Evolutionary conservation across 148 eudicot species (phyloP).

Genomic region (Vaccinium corymbosum): DNA sequence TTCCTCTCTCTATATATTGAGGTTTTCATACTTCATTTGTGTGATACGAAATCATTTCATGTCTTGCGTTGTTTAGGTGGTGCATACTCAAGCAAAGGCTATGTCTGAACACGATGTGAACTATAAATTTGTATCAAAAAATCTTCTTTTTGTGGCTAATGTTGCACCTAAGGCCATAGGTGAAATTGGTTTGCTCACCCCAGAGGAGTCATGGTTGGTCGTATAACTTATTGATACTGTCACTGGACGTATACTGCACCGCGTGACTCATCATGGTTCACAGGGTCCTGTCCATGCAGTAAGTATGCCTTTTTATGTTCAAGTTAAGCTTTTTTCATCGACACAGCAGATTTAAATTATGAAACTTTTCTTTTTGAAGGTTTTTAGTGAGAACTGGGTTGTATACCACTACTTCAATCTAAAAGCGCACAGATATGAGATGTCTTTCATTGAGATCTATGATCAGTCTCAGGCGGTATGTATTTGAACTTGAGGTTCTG

Average conservation of each 20-base stretch:
- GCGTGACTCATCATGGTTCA: constrained; percentile 86
- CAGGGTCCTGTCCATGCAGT: constrained; percentile 98
- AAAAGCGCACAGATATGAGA: constrained; percentile 93
- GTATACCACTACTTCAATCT: constrained; percentile 97
- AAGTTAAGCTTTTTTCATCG: neutral
- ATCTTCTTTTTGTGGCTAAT: constrained; percentile 80
- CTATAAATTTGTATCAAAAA: constrained; percentile 90
- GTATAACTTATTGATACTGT: constrained; percentile 90
- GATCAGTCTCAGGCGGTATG: constrained; percentile 95
- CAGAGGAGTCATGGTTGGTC: constrained; percentile 86
- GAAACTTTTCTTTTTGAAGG: constrained; percentile 42
- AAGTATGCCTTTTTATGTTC: constrained; percentile 36
- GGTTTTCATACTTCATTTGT: neutral
- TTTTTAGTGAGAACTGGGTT: constrained; percentile 98
- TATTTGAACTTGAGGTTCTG: constrained; percentile 19
- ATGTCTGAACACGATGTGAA: constrained; percentile 79
- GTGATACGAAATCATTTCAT: neutral
- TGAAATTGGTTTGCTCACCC: constrained; percentile 79
- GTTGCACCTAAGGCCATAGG: constrained; percentile 87
- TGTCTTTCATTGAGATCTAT: constrained; percentile 96
- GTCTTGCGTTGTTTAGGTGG: constrained; percentile 6
- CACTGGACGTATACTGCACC: constrained; percentile 88
- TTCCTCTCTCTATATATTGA: neutral
- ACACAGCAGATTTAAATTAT: constrained; percentile 3
- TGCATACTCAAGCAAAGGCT: constrained; percentile 96